Percentiles rank a stretch among this genome's conserved stretches.
These are phyloP conservation scores for Aschersonia sp. DNA, from an alignment of 2,329 filamentous ascomycete genomes.

Conservation along the genomic window DNA sequence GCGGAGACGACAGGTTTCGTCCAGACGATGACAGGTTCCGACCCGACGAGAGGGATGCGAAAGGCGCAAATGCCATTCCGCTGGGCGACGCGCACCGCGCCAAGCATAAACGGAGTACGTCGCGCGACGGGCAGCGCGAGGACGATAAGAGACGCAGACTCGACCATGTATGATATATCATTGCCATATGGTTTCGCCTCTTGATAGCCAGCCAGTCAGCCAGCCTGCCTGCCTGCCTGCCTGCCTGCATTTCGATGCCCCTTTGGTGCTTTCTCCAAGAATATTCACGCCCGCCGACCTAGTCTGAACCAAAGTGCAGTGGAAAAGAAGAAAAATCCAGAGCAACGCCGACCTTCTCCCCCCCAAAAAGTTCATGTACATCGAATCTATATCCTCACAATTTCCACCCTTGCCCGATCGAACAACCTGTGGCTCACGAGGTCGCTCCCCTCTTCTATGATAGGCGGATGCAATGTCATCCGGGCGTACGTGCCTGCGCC, in stretches of 20 bases:
- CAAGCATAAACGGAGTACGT: conserved; percentile 32
- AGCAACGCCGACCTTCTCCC: no score
- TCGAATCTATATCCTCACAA: conserved; percentile 51
- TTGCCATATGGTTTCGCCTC: background rate
- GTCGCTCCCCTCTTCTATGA: conserved; percentile 41
- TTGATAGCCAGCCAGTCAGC: no score
- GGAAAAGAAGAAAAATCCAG: no score
- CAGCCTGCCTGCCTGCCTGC: no score
- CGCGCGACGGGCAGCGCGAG: conserved; percentile 37
- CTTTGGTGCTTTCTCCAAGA: no score
- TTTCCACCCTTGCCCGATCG: conserved; percentile 73
- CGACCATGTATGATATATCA: conserved; percentile 19
- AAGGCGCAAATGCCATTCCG: conserved; percentile 49
- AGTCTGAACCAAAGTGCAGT: no score
- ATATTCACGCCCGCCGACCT: no score
- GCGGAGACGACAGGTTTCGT: conserved; percentile 47
- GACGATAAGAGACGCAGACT: conserved; percentile 44
- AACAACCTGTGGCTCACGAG: conserved; percentile 63
- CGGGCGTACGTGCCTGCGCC: conserved; percentile 77
- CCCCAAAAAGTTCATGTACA: background rate
- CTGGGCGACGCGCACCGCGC: conserved; percentile 39
- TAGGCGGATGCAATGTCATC: conserved; percentile 57
- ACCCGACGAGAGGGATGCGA: conserved; percentile 26
- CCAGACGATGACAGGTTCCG: conserved; percentile 39
- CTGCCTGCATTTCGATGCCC: no score